Conservation (phyloP, 768 basidiomycete species). For the Rhodotorula graminis region DNA sequence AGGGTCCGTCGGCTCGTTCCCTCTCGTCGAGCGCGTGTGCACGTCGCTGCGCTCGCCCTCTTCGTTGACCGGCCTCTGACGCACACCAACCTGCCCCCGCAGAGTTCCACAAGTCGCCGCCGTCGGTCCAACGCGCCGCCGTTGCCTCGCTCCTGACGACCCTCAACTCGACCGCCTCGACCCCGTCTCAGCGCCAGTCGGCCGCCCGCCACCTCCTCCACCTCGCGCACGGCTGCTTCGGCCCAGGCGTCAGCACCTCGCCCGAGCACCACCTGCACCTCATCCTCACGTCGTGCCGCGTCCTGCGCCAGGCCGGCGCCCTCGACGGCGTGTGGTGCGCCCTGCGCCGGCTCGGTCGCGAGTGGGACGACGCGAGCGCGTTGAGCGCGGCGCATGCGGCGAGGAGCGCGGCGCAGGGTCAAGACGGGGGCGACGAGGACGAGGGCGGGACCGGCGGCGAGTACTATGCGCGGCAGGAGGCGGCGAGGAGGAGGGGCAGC, state of each 20-base stretch:
- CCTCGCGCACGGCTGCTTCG: slow-evolving; percentile 69
- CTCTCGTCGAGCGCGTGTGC: no score
- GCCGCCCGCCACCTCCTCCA: slow-evolving; percentile 84
- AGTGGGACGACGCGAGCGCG: slow-evolving; percentile 37
- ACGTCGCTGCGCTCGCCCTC: no score
- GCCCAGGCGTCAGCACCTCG: slow-evolving; percentile 58
- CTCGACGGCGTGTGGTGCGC: slow-evolving; percentile 76
- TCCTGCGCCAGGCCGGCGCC: slow-evolving; percentile 77
- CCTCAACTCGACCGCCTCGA: slow-evolving; percentile 74
- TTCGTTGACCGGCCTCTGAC: neutral
- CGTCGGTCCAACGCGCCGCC: slow-evolving; percentile 62
- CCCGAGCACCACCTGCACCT: slow-evolving; percentile 92
- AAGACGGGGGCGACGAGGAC: neutral
- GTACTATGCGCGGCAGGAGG: neutral
- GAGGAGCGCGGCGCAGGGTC: neutral
- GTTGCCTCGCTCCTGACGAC: slow-evolving; percentile 77
- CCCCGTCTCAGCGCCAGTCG: slow-evolving; percentile 60
- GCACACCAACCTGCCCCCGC: neutral
- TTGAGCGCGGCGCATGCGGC: neutral
- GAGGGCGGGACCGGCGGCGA: neutral
- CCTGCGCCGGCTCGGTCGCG: slow-evolving; percentile 72
- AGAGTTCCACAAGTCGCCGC: slow-evolving; percentile 76
- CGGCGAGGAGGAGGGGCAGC: neutral
- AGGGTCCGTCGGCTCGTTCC: slow-evolving; percentile 27
- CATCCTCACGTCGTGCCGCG: slow-evolving; percentile 88